These are phyloP conservation scores for Pichia gijzeniarum DNA, from an alignment of 805 yeast genomes.

Conservation along the genomic window DNA sequence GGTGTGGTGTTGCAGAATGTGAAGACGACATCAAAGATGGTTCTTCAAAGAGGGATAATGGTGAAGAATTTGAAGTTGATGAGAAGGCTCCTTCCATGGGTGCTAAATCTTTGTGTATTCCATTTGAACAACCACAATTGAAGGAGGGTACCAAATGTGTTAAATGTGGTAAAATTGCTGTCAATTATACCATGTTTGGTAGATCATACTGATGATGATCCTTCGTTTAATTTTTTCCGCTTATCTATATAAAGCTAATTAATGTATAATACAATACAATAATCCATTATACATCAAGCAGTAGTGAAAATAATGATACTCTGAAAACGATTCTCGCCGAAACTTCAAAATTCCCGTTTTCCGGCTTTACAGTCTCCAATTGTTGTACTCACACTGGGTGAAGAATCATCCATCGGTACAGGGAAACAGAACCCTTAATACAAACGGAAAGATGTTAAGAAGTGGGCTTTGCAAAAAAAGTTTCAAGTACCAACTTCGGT, in stretches of 20 bases:
- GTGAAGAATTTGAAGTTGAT: slow-evolving; percentile 83
- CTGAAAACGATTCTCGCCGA: too few species aligned
- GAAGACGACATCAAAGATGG: slow-evolving; percentile 96
- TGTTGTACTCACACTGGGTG: too few species aligned
- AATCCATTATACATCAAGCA: neutral
- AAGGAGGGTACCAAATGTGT: slow-evolving; percentile 80
- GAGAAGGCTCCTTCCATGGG: slow-evolving; percentile 99
- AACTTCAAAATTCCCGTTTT: too few species aligned
- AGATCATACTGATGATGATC: slow-evolving; percentile 64
- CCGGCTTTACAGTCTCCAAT: too few species aligned
- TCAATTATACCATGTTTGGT: slow-evolving; percentile 90
- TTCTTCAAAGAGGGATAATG: slow-evolving; percentile 70
- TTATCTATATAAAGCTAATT: neutral
- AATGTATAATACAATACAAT: neutral
- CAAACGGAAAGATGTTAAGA: too few species aligned
- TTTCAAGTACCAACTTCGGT: neutral
- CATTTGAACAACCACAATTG: slow-evolving; percentile 84
- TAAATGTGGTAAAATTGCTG: slow-evolving; percentile 70
- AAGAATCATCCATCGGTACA: too few species aligned
- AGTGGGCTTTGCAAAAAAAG: too few species aligned
- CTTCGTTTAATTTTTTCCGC: neutral
- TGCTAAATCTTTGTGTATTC: slow-evolving; percentile 96
- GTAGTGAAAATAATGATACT: too few species aligned
- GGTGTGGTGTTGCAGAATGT: slow-evolving; percentile 94
- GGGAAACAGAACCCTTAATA: too few species aligned